Evolutionary conservation across 2,329 filamentous ascomycete species (phyloP).

Genomic region (Pseudopyrenochaeta lycopersici): DNA sequence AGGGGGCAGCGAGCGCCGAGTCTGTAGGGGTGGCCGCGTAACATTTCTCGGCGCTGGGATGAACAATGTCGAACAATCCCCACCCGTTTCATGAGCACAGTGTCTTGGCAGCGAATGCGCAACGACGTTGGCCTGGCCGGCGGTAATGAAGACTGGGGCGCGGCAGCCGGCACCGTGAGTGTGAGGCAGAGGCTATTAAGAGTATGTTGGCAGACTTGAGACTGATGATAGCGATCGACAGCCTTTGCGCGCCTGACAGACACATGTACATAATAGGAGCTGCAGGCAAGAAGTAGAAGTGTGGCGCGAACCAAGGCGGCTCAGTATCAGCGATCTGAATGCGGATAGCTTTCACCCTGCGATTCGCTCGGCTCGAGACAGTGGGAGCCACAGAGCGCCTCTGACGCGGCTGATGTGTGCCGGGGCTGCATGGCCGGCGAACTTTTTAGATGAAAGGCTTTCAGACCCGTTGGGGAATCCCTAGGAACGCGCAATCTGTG

Average conservation of each 20-base stretch:
- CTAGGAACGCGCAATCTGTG: neutral
- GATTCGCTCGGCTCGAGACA: constrained; percentile 5
- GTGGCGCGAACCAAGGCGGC: constrained; percentile 7
- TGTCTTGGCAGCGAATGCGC: constrained; percentile 27
- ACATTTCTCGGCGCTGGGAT: constrained; percentile 27
- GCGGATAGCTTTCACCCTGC: neutral
- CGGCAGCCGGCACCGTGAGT: neutral
- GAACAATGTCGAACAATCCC: constrained; percentile 24
- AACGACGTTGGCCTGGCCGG: constrained; percentile 13
- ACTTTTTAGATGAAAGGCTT: constrained; percentile 10
- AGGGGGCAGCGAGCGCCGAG: constrained; percentile 32
- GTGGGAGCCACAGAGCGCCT: constrained; percentile 1
- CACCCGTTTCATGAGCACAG: constrained; percentile 30
- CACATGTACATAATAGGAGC: neutral
- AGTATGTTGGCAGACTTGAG: neutral
- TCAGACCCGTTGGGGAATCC: neutral
- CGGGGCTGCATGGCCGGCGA: neutral
- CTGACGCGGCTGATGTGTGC: constrained; percentile 1
- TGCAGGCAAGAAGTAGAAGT: constrained; percentile 8
- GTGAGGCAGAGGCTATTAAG: neutral
- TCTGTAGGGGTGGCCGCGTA: constrained; percentile 37
- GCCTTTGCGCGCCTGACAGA: neutral
- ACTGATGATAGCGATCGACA: neutral
- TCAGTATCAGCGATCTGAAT: constrained; percentile 7
- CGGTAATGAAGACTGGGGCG: constrained; percentile 1